phyloP scores from a whole-genome alignment of 2,329 filamentous ascomycete genomes.

The Apiospora kogelbergensis region DNA sequence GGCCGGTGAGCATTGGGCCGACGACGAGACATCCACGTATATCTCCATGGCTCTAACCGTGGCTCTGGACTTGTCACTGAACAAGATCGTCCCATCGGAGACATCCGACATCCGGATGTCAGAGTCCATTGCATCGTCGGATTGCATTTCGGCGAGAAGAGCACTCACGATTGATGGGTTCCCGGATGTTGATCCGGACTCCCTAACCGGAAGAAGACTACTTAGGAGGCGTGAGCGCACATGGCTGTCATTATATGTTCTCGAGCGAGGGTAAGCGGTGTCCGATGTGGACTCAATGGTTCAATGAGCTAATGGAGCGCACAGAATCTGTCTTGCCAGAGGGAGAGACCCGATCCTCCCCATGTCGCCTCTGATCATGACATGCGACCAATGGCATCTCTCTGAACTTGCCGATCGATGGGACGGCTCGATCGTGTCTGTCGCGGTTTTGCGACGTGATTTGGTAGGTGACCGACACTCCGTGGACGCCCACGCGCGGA shows the following conservation, averaged over 20 bases:
- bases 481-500: too few species aligned
- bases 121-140: conserved; percentile 57
- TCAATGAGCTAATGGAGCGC: conserved; percentile 19
- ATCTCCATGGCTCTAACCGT: conserved; percentile 69
- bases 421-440: conserved; percentile 71
- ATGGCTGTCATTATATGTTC: conserved; percentile 71
- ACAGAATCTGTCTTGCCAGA: conserved; percentile 65
- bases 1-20: conserved; percentile 64
- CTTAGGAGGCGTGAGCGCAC: conserved; percentile 65
- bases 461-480: too few species aligned
- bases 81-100: conserved; percentile 65
- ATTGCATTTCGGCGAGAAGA: conserved; percentile 66
- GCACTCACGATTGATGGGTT: conserved; percentile 70
- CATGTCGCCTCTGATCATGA: conserved; percentile 62
- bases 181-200: conserved; percentile 58
- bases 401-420: conserved; percentile 63
- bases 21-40: conserved; percentile 72
- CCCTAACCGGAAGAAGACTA: conserved; percentile 59
- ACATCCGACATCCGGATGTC: conserved; percentile 39
- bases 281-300: not conserved
- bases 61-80: conserved; percentile 66
- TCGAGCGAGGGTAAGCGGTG: conserved; percentile 61
- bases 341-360: conserved; percentile 69
- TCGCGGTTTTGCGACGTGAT: conserved; percentile 68
- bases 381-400: conserved; percentile 69